Base-by-base conservation (phyloP, 108 stramenopile species). In the Mediolabrus comicus region DNA sequence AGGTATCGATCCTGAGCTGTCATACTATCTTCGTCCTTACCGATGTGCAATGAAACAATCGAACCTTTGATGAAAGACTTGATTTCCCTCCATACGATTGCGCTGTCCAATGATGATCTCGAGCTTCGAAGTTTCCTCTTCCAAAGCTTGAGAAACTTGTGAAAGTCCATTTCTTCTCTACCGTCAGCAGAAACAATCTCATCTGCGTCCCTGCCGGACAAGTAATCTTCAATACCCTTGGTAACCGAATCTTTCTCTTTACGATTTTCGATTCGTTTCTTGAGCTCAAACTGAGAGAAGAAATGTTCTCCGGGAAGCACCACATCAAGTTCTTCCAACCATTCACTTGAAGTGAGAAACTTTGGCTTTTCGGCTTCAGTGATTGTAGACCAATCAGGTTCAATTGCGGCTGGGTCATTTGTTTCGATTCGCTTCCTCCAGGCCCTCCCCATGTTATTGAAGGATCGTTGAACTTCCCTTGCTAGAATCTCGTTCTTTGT, bases 401-500 rank as follows among this genome's bases (percentile, higher is more conserved):
- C 41, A 43, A 43, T 43, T 22, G 55, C 32, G 14, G 26, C 55
- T 4, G 31, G 31, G n/a, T 56, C 55, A 29, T 33, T 25, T 3
- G 14, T 11, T 24, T 34, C 28, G n/a, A 25, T 19, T 0, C 71
- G 58, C 29, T 69, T 64, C 30, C 77, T 54, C 82, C 82, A 79
- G 53, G 78, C 82, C 16, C 69, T 39, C 0, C 77, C 83, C 77
- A 83, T 83, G 19, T 67, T 80, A 12, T 62, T 70, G 68, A 83
- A 83, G 5, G 74, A 75, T 39, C 68, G 60, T 28, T 75, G 52
- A n/a, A 83, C 83, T 60, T 83, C 79, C 22, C 28, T 34, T 14
- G 74, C 41, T 11, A 83, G 69, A 1, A 83, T 69, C 34, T 57
- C 73, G 63, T 78, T 79, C 30, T 83, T 83, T 11, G 83, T 83